Evolutionary conservation across 2,329 filamentous ascomycete genomes (phyloP).

Genomic region (Ceratocystis huliohia): DNA sequence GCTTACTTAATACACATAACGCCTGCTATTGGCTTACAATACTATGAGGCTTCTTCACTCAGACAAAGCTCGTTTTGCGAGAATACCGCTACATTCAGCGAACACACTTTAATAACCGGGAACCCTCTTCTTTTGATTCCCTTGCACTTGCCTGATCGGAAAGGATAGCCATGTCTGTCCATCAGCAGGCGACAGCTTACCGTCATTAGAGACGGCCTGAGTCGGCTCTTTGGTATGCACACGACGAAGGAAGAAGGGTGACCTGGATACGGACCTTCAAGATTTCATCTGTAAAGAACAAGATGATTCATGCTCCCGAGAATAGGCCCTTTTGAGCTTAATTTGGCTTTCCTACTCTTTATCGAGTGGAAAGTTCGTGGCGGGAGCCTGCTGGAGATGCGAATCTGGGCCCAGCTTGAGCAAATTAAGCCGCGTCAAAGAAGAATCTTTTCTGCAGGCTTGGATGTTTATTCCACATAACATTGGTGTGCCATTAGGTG

Average conservation of each 20-base stretch:
- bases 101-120: constrained; percentile 8
- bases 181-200: not conserved
- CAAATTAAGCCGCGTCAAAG: no score
- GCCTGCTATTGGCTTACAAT: not conserved
- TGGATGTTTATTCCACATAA: not conserved
- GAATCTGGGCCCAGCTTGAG: no score
- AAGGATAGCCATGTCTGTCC: constrained; percentile 11
- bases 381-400: no score
- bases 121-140: not conserved
- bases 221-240: no score
- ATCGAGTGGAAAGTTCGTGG: no score
- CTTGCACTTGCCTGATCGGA: not conserved
- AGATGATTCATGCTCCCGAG: no score
- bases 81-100: not conserved
- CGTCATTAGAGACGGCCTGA: no score
- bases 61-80: not conserved
- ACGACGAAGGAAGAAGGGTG: no score
- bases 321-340: no score
- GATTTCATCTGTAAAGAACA: no score
- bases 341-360: no score
- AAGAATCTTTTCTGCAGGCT: not conserved
- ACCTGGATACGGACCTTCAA: no score
- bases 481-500: not conserved
- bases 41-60: not conserved
- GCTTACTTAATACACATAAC: not conserved